Evolutionary conservation across 352 stramenopile species (phyloP).

Genomic region (Phytophthora citricola): DNA sequence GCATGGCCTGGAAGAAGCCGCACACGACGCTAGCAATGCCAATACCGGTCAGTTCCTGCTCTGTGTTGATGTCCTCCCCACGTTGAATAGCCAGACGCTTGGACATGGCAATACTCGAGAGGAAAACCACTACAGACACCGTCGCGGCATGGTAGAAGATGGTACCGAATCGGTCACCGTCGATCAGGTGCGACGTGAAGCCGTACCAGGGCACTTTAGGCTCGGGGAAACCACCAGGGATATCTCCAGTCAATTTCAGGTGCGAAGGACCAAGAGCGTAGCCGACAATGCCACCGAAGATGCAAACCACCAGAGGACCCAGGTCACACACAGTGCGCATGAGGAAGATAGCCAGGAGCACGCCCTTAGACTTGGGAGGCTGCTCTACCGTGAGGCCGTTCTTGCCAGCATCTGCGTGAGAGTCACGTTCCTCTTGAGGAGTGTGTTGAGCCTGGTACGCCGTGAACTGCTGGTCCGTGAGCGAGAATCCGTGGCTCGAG

Average conservation of each 20-base stretch:
- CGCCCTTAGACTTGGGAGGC: slow-evolving; percentile 6
- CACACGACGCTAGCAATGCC: slow-evolving; percentile 21
- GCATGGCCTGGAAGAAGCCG: slow-evolving; percentile 26
- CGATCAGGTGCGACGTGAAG: slow-evolving; percentile 22
- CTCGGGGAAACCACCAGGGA: slow-evolving; percentile 27
- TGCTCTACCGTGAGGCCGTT: slow-evolving; percentile 1
- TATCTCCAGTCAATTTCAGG: slow-evolving; percentile 22
- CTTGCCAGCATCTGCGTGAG: slow-evolving; percentile 7
- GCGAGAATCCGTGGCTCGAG: slow-evolving; percentile 17
- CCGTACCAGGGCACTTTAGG: slow-evolving; percentile 26
- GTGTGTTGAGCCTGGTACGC: slow-evolving; percentile 24
- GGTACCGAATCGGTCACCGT: slow-evolving; percentile 22
- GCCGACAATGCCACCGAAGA: slow-evolving; percentile 24
- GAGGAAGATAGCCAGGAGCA: slow-evolving; percentile 16
- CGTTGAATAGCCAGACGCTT: slow-evolving; percentile 27
- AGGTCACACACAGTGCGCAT: slow-evolving; percentile 25
- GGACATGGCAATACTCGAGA: slow-evolving; percentile 31
- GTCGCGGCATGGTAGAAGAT: slow-evolving; percentile 22
- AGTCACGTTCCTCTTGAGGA: slow-evolving; percentile 18
- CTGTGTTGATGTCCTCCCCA: slow-evolving; percentile 23
- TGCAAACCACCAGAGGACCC: slow-evolving; percentile 25
- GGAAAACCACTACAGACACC: slow-evolving; percentile 25
- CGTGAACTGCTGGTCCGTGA: slow-evolving; percentile 17
- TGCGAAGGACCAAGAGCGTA: slow-evolving; percentile 19
- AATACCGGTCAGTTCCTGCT: slow-evolving; percentile 27